Conservation (phyloP, 2,329 filamentous ascomycete genomes). For the Massarina eburnea region DNA sequence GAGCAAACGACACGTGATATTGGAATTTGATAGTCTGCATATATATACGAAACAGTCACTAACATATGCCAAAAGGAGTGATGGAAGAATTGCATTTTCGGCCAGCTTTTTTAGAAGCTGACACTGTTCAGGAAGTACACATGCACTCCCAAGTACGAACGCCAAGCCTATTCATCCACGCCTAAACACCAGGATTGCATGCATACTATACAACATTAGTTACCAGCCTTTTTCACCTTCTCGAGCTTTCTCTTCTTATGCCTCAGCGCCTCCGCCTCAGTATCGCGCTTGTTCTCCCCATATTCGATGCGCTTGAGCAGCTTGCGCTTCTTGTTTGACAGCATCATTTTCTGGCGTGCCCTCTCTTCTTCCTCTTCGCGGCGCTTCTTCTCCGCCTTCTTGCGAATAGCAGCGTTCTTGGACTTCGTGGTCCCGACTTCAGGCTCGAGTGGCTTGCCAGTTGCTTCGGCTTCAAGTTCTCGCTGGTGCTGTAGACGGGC, state of each 20-base stretch:
- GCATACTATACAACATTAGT: conserved; percentile 26
- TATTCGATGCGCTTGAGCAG: conserved; percentile 97
- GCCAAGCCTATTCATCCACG: conserved; percentile 6
- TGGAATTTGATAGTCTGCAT: too few species aligned
- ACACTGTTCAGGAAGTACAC: not conserved
- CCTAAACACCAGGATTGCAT: conserved; percentile 16
- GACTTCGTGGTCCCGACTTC: conserved; percentile 48
- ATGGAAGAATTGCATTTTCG: not conserved
- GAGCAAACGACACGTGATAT: too few species aligned
- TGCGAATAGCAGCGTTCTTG: conserved; percentile 70
- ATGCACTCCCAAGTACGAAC: not conserved
- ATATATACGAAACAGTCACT: too few species aligned
- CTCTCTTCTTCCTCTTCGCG: conserved; percentile 78
- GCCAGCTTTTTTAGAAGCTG: not conserved
- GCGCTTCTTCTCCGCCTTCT: conserved; percentile 62
- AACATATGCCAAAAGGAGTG: not conserved
- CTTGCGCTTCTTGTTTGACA: conserved; percentile 97
- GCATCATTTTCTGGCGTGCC: conserved; percentile 95
- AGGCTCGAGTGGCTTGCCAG: conserved; percentile 59
- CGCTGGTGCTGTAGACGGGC: conserved; percentile 73
- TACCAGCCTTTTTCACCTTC: conserved; percentile 47
- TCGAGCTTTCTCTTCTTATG: conserved; percentile 91
- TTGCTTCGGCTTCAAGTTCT: conserved; percentile 90
- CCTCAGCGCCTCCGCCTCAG: conserved; percentile 82
- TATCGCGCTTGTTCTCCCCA: conserved; percentile 89